phyloP scores from a whole-genome alignment of 257 asterid genomes.

The Solanum infundibuliforme region DNA sequence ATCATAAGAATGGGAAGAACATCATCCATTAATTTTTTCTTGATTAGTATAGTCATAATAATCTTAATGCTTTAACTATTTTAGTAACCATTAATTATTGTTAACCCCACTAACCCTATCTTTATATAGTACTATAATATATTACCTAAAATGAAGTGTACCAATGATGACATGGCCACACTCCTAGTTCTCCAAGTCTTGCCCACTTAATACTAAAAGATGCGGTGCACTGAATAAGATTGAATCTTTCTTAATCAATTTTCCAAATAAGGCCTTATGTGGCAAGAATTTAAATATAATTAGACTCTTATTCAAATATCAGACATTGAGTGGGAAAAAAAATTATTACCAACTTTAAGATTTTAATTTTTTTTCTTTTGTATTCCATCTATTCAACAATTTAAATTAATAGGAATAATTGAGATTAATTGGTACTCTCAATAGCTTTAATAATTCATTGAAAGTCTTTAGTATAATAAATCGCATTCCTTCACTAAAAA shows the following conservation, averaged over 20 bases:
- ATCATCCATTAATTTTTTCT: neutral
- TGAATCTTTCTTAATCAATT: neutral
- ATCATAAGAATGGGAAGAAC: neutral
- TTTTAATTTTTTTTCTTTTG: neutral
- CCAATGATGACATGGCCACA: neutral
- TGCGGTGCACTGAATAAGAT: neutral
- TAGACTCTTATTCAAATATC: no score
- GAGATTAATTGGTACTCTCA: neutral
- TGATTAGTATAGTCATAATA: neutral
- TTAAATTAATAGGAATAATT: neutral
- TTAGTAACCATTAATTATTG: neutral
- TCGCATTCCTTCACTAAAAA: neutral
- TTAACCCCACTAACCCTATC: neutral
- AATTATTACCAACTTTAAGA: neutral
- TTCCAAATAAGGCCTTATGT: no score
- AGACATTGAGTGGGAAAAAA: no score
- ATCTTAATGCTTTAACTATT: neutral
- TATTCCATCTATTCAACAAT: neutral
- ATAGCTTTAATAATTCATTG: neutral
- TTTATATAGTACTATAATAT: neutral
- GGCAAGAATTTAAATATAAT: neutral
- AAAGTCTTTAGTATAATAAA: no score
- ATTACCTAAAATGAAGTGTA: neutral
- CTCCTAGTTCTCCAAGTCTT: neutral
- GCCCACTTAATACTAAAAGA: neutral